Conservation (phyloP, 139 green algal species). For the Chlamydomonas incerta region DNA sequence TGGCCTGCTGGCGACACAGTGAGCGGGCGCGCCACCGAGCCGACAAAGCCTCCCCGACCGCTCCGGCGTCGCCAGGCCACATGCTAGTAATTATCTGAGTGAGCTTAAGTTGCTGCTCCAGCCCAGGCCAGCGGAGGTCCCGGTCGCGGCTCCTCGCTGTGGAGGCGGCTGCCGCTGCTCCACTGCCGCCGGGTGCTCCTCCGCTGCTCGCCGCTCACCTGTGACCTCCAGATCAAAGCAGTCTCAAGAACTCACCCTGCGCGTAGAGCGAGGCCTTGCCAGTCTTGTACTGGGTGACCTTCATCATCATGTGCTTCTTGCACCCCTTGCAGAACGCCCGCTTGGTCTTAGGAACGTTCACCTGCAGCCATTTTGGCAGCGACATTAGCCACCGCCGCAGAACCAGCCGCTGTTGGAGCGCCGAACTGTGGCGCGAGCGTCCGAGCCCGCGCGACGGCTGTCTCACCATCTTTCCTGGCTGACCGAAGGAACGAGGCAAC, state of each 20-base stretch:
- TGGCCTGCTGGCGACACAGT: too few relatives aligned
- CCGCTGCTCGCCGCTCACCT: neutral
- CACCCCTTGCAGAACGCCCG: conserved; percentile 97
- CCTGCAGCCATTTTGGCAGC: conserved; percentile 67
- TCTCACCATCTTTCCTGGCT: conserved; percentile 43
- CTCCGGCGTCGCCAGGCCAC: too few relatives aligned
- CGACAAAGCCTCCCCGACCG: too few relatives aligned
- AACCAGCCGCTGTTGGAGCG: too few relatives aligned
- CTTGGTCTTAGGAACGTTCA: conserved; percentile 99
- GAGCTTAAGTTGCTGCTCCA: too few relatives aligned
- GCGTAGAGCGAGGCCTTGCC: conserved; percentile 98
- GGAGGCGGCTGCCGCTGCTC: neutral
- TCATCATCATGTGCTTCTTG: conserved; percentile 98
- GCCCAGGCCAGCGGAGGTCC: neutral
- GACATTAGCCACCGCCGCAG: neutral
- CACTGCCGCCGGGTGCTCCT: neutral
- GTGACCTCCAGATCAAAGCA: too few relatives aligned
- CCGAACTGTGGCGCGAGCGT: neutral
- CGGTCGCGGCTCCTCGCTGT: neutral
- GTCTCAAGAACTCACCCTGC: conserved; percentile 79
- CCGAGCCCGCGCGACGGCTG: too few relatives aligned
- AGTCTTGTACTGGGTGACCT: conserved; percentile 99
- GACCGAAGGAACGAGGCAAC: conserved; percentile 30
- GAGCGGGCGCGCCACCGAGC: too few relatives aligned
- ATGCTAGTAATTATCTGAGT: too few relatives aligned